phyloP scores from a whole-genome alignment of 164 flowering plant species.

The Vitis vinifera region DNA sequence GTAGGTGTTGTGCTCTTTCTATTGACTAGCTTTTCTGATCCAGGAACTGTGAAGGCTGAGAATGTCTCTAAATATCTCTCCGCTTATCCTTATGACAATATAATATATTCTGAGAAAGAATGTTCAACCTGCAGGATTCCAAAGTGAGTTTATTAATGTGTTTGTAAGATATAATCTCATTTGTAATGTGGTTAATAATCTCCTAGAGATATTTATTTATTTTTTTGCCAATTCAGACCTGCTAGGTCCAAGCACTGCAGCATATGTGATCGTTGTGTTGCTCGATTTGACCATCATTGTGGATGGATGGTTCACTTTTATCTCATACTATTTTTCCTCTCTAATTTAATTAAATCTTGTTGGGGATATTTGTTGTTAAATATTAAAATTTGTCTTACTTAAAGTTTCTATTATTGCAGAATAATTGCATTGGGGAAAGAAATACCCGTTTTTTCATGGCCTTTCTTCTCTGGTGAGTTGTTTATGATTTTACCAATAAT shows the following conservation, averaged over 20 bases:
- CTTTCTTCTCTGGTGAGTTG: conserved; percentile 84
- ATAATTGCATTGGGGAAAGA: conserved; percentile 97
- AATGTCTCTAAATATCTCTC: conserved; percentile 73
- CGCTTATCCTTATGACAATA: conserved; percentile 85
- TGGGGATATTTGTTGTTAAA: not conserved
- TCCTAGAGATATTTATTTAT: conserved; percentile 13
- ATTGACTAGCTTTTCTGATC: conserved; percentile 96
- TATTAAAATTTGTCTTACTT: not conserved
- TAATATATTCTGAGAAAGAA: conserved; percentile 73
- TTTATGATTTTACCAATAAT: not conserved
- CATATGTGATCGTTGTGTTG: conserved; percentile 91
- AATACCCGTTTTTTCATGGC: conserved; percentile 87
- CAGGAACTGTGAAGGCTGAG: conserved; percentile 77
- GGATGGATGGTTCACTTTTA: conserved; percentile 88
- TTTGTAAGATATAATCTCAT: not conserved
- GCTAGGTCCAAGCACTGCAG: conserved; percentile 99
- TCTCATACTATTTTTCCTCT: conserved; percentile 12
- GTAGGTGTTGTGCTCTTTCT: conserved; percentile 81
- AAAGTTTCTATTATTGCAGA: conserved; percentile 46
- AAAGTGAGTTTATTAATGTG: conserved; percentile 44
- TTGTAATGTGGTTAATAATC: not conserved
- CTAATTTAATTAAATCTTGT: not conserved
- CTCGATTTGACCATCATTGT: conserved; percentile 98
- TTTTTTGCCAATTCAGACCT: conserved; percentile 51
- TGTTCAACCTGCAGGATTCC: conserved; percentile 88